Percentiles rank a stretch among this genome's conserved stretches.
phyloP scores from a whole-genome alignment of 768 basidiomycete species.

The Lentinula lateritia region DNA sequence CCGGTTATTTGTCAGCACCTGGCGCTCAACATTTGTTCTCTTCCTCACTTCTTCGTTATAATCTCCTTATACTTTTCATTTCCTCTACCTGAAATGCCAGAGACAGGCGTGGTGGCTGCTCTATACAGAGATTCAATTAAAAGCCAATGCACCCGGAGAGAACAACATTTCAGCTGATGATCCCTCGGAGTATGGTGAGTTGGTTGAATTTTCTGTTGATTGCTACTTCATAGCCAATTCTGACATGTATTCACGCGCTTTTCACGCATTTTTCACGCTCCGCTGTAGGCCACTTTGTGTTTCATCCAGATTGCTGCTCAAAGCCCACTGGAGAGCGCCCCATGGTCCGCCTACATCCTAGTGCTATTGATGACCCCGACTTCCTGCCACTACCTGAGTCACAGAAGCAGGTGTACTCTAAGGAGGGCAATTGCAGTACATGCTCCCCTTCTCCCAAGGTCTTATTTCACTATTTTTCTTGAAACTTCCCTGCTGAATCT shows the following conservation, averaged over 20 bases:
- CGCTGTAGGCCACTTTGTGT: background rate
- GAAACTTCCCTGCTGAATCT: background rate
- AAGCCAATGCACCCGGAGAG: background rate
- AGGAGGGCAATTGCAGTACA: background rate
- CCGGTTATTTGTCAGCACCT: too few relatives aligned
- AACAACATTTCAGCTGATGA: background rate
- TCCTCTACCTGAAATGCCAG: background rate
- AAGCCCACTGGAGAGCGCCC: background rate
- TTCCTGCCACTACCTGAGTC: background rate
- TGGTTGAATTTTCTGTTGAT: background rate
- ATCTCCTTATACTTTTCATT: background rate
- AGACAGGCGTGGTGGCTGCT: background rate
- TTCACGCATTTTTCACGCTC: background rate
- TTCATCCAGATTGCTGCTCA: background rate
- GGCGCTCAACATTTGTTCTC: background rate
- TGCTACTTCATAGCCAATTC: background rate
- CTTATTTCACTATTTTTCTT: background rate
- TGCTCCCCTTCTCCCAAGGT: background rate
- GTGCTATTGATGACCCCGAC: background rate
- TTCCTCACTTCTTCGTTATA: background rate
- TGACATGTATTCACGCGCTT: background rate
- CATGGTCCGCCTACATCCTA: background rate
- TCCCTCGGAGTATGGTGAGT: background rate
- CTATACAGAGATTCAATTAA: background rate
- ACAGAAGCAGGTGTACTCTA: background rate